Conservation (phyloP, 1,139 yeast species). For the Kodamaea sp. region DNA sequence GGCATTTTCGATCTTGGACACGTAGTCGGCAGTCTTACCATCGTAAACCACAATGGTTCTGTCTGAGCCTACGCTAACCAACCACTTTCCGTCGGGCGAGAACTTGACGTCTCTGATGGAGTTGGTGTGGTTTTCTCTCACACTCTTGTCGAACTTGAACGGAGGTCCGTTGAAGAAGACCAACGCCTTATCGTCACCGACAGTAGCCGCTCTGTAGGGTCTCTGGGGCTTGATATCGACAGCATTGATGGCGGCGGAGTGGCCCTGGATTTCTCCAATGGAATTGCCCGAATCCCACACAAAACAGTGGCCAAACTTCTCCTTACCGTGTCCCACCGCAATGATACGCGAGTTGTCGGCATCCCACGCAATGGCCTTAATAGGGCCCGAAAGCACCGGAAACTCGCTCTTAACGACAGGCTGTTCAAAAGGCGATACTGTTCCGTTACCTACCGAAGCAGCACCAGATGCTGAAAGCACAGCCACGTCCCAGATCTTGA, state of each 20-base stretch:
- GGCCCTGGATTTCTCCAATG: slow-evolving; percentile 94
- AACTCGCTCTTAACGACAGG: slow-evolving; percentile 76
- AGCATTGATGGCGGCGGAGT: slow-evolving; percentile 79
- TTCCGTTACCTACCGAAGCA: slow-evolving; percentile 42
- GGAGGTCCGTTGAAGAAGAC: slow-evolving; percentile 94
- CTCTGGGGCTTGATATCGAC: slow-evolving; percentile 85
- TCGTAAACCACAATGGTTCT: slow-evolving; percentile 76
- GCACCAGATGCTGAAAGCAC: slow-evolving; percentile 35
- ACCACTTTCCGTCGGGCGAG: slow-evolving; percentile 72
- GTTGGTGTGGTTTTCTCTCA: slow-evolving; percentile 73
- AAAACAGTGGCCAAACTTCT: slow-evolving; percentile 88
- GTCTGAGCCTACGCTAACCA: slow-evolving; percentile 88
- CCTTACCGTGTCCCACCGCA: slow-evolving; percentile 95
- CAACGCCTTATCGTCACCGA: slow-evolving; percentile 80
- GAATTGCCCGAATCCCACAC: slow-evolving; percentile 94
- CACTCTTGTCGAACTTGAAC: slow-evolving; percentile 75
- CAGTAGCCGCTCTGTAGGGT: slow-evolving; percentile 94
- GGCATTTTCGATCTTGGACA: slow-evolving; percentile 52
- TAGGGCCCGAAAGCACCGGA: slow-evolving; percentile 77
- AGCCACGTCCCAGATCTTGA: slow-evolving; percentile 80
- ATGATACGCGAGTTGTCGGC: slow-evolving; percentile 81
- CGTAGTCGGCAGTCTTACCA: slow-evolving; percentile 81
- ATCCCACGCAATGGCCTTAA: slow-evolving; percentile 90
- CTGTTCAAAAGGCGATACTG: slow-evolving; percentile 36
- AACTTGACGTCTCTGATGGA: slow-evolving; percentile 80